These are phyloP conservation scores for Diaporthe vaccinii DNA, from an alignment of 2,329 filamentous ascomycete genomes.

Conservation along the genomic window DNA sequence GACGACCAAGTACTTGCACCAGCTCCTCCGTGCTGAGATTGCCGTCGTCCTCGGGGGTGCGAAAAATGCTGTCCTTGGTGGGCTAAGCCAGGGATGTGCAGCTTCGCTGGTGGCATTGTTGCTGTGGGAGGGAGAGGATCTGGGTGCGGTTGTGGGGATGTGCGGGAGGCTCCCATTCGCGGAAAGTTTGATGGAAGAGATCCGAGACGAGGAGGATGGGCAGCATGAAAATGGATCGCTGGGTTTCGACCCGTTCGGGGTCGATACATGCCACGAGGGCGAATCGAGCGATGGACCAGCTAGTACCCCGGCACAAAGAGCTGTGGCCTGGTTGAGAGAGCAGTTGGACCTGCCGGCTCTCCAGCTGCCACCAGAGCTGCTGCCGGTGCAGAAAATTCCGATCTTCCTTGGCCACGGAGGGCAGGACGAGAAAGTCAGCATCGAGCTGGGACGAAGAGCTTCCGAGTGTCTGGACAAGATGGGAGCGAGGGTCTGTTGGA, in stretches of 20 bases:
- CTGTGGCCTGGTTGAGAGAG: constrained; percentile 4
- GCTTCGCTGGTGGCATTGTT: constrained; percentile 57
- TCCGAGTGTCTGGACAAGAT: neutral
- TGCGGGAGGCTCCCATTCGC: constrained; percentile 60
- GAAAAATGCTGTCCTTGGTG: constrained; percentile 59
- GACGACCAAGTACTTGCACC: constrained; percentile 55
- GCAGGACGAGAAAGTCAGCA: constrained; percentile 57
- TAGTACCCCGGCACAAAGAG: neutral
- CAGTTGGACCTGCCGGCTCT: neutral
- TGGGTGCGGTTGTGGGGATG: constrained; percentile 58
- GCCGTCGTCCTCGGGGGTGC: constrained; percentile 50
- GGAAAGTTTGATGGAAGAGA: neutral
- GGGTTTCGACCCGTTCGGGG: constrained; percentile 31
- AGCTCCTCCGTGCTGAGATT: constrained; percentile 53
- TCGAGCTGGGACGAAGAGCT: constrained; percentile 3
- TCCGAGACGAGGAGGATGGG: constrained; percentile 47
- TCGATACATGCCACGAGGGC: neutral
- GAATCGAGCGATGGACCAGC: neutral
- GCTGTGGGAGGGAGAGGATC: constrained; percentile 55
- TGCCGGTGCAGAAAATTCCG: constrained; percentile 47
- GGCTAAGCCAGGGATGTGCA: constrained; percentile 68
- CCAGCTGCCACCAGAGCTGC: neutral
- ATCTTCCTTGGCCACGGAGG: constrained; percentile 62
- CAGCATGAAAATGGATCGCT: constrained; percentile 37
- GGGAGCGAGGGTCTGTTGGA: neutral